Evolutionary conservation across 306 rosid genomes (phyloP), one percentile per base, ranked within the genome.

Genomic region (Fragaria iinumae): DNA sequence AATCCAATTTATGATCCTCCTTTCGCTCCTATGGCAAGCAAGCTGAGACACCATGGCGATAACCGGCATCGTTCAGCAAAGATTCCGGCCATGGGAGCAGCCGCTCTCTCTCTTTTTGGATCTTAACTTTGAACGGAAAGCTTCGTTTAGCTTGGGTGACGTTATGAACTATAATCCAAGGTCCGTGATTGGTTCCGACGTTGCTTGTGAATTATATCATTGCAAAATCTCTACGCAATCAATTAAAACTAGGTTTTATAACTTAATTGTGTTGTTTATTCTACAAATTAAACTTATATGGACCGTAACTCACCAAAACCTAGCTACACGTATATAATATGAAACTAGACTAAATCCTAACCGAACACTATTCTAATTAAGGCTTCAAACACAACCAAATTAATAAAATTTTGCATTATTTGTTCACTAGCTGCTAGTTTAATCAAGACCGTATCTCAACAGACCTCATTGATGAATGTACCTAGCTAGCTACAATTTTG

Each of bases 271-370:
- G 6, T 44, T 21, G 53, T 56, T 7, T 73, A 21, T 39, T 12
- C 7, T 41, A 41, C 47, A 57, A 55, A 70, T 6, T 27, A 5
- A 43, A 69, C 21, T 3, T 73, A 47, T 62, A 32, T 32, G 3
- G 34, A 32, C 78, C 71, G 62, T 63, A 74, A 62, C 78, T 74
- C 60, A 63, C 50, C 71, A 18, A 63, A 47, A 32, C 29, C 39
- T 13, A 43, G 44, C 45, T 32, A 9, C 29, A 21, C 56, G 20
- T 16, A 29, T 27, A 11, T 27, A 16, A 16, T 29, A 27, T 7
- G 50, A 47, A 43, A 65, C 6, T 47, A 47, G 64, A 36, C 52
- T 53, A 76, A 76, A 76, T 76, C 18, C 67, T 69, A 76, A 76
- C 49, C 34, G 21, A 75, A 36, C 64, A 32, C 43, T 76, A 32